Conservation (phyloP, 139 green algal species). For the Chlamydomonas urium region DNA sequence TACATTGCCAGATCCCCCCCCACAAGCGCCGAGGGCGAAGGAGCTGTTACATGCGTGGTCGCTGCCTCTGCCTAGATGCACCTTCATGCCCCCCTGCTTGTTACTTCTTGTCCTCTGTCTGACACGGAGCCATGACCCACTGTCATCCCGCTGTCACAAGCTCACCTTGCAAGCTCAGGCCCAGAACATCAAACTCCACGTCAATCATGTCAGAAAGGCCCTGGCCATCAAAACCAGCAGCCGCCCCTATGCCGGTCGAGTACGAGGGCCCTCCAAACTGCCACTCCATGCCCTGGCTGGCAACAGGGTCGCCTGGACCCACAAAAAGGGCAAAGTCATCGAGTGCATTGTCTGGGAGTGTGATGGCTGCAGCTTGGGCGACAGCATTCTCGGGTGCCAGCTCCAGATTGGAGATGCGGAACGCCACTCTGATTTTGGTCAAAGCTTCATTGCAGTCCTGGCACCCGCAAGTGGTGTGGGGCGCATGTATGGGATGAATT, state of each 20-base stretch:
- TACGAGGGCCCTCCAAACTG: too few species aligned
- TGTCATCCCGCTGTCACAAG: not conserved
- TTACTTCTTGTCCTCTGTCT: too few species aligned
- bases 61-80: too few species aligned
- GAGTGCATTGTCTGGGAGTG: not conserved
- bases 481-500: not conserved
- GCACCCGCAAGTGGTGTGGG: not conserved
- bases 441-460: constrained; percentile 35
- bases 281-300: not conserved
- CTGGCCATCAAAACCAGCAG: not conserved
- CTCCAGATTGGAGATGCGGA: not conserved
- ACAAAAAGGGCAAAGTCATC: not conserved
- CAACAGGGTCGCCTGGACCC: not conserved
- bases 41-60: too few species aligned
- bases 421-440: constrained; percentile 16
- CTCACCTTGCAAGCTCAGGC: not conserved
- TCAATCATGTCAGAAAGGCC: constrained; percentile 4
- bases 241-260: not conserved
- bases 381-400: not conserved
- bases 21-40: too few species aligned
- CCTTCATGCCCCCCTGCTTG: too few species aligned
- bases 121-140: constrained; percentile 8
- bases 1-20: too few species aligned
- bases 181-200: constrained; percentile 2
- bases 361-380: not conserved